phyloP scores from a whole-genome alignment of 768 basidiomycete genomes.

The Paxillus involutus region DNA sequence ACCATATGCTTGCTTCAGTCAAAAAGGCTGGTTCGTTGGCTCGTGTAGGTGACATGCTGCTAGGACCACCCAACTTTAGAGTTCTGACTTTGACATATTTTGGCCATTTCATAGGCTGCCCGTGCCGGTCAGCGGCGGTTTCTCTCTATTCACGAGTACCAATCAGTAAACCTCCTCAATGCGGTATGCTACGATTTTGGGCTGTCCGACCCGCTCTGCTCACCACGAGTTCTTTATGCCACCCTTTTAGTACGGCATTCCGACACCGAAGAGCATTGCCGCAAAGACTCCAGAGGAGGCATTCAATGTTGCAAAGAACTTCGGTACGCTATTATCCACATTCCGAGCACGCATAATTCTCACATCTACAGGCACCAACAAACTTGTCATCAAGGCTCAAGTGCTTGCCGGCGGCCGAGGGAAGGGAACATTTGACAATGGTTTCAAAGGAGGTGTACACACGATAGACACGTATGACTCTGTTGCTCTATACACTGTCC shows the following conservation, averaged over 20 bases:
- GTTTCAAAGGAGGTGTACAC: slow-evolving; percentile 97
- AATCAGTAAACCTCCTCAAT: slow-evolving; percentile 93
- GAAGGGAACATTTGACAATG: slow-evolving; percentile 95
- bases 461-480: slow-evolving; percentile 73
- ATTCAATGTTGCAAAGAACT: slow-evolving; percentile 82
- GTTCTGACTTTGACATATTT: neutral
- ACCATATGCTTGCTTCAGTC: slow-evolving; percentile 64
- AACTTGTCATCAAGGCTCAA: slow-evolving; percentile 97
- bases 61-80: neutral
- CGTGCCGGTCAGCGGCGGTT: slow-evolving; percentile 86
- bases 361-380: slow-evolving; percentile 54
- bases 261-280: slow-evolving; percentile 87
- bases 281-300: slow-evolving; percentile 92
- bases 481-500: neutral
- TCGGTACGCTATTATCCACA: slow-evolving; percentile 52
- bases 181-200: slow-evolving; percentile 53
- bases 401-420: slow-evolving; percentile 98
- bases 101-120: slow-evolving; percentile 43
- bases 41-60: slow-evolving; percentile 45
- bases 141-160: slow-evolving; percentile 97
- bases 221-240: neutral
- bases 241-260: slow-evolving; percentile 83
- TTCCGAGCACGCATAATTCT: neutral
- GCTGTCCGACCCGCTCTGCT: neutral
- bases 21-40: slow-evolving; percentile 64